These are phyloP conservation scores for Didymella glomerata DNA, from an alignment of 2,329 filamentous ascomycete species.

Conservation along the genomic window DNA sequence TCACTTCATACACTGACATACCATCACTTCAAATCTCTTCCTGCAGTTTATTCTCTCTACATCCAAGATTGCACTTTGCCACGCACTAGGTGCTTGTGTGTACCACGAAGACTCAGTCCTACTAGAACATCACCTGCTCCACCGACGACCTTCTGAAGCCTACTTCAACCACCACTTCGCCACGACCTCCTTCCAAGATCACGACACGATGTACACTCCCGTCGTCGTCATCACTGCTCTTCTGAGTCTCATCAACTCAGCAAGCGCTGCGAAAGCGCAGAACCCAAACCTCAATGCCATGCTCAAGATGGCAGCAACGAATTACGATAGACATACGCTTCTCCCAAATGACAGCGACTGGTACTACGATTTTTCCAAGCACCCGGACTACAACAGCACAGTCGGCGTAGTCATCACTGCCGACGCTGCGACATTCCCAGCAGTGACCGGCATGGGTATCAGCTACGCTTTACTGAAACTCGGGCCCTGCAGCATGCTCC, in stretches of 20 bases:
- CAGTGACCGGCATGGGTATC: constrained; percentile 58
- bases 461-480: constrained; percentile 58
- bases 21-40: background rate
- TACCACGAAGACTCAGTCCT: constrained; percentile 8
- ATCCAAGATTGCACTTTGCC: background rate
- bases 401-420: constrained; percentile 61
- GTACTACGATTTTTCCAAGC: constrained; percentile 60
- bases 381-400: constrained; percentile 56
- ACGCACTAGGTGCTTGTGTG: constrained; percentile 6
- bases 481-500: constrained; percentile 62
- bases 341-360: constrained; percentile 56
- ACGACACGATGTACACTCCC: constrained; percentile 10
- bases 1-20: background rate
- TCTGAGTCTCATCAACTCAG: constrained; percentile 28
- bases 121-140: constrained; percentile 9
- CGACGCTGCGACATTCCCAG: constrained; percentile 62
- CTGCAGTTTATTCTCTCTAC: background rate
- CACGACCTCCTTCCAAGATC: background rate
- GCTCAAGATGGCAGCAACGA: constrained; percentile 53
- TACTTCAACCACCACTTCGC: background rate
- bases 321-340: constrained; percentile 56
- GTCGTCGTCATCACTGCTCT: constrained; percentile 22
- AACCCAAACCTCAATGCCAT: constrained; percentile 52
- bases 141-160: background rate
- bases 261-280: constrained; percentile 54